Evolutionary conservation across 345 rosid genomes (phyloP).

Genomic region (Hirschfeldia incana): DNA sequence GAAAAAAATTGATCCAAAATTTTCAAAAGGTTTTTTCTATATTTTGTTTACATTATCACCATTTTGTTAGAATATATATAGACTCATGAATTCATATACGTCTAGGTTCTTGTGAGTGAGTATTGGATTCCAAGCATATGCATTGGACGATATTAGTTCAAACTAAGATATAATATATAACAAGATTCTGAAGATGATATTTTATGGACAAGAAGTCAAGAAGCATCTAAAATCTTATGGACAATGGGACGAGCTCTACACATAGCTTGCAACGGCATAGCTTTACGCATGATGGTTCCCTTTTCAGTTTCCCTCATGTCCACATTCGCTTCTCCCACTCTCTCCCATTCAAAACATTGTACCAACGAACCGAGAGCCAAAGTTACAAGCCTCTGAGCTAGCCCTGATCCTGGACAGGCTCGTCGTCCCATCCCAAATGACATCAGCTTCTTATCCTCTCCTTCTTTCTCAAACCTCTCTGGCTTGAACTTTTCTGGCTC

Average conservation of each 20-base stretch:
- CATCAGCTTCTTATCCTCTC: constrained; percentile 30
- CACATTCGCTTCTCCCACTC: constrained; percentile 19
- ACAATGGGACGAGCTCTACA: constrained; percentile 42
- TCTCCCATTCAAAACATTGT: constrained; percentile 43
- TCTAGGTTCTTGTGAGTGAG: constrained; percentile 97
- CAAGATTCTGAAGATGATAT: background rate
- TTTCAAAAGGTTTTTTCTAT: constrained; percentile 59
- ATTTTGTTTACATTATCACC: constrained; percentile 68
- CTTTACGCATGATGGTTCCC: constrained; percentile 37
- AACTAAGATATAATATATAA: background rate
- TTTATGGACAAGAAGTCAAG: background rate
- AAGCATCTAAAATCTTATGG: background rate
- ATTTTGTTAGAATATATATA: background rate
- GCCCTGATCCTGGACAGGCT: constrained; percentile 41
- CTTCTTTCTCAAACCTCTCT: constrained; percentile 28
- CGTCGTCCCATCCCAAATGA: constrained; percentile 44
- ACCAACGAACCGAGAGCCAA: constrained; percentile 43
- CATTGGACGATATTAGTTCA: constrained; percentile 45
- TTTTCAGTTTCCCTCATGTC: constrained; percentile 44
- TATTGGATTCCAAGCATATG: constrained; percentile 92
- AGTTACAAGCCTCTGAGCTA: constrained; percentile 44
- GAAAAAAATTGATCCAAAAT: background rate
- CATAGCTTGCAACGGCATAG: constrained; percentile 35
- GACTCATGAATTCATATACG: constrained; percentile 76
- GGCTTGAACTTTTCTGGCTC: constrained; percentile 24